Base-by-base conservation (phyloP, 2,329 filamentous ascomycete species). In the Aspergillaceae sp. region DNA sequence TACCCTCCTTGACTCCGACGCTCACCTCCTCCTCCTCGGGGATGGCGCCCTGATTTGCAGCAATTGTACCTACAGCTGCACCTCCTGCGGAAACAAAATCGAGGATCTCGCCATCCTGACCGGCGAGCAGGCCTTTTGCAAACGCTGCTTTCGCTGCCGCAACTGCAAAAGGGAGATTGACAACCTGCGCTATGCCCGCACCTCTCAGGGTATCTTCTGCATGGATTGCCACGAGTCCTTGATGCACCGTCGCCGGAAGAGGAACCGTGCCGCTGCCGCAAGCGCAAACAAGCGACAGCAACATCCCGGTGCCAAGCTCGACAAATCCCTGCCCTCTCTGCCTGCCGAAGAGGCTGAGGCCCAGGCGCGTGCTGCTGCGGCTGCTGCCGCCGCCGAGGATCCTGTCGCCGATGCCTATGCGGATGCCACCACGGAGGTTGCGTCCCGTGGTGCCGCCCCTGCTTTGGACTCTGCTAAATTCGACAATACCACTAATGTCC, bases 161-260 rank as follows among this genome's bases (percentile, higher is more conserved):
- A 98, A 97, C 67, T 98, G 92, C 76, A 98, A 97, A 74, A 83
- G 87, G 65, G 96, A 96, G 74, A 98, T 98, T 50, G 92, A 98
- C 69, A 98, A 98, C 65, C 76, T 98, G 53, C 84, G 91, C 65
- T 98, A 97, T 80, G 92, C 92, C 45, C 83, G 92, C 62, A 98
- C 92, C 1, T 96, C 91, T 5, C 92, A 97, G 68, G 92, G 92
- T 50, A 98, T 98, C 58, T 97, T 98, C 65, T 98, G 92, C 72
- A 98, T 98, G 92, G 89, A 84, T 61, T 98, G 92, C 65, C 92
- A 98, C 63, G 92, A 98, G 69, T 92, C 88, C 29, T 72, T 98
- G 44, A 97, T 97, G 89, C 88, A 91, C 42, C 78, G 91, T 52
- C 79, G 91, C 53, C 80, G 88, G 60, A 96, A 97, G 71, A 60